Percentiles rank a stretch among this genome's conserved stretches.
These are phyloP conservation scores for Dothistroma septosporum DNA, from an alignment of 2,329 filamentous ascomycete species.

Conservation along the genomic window DNA sequence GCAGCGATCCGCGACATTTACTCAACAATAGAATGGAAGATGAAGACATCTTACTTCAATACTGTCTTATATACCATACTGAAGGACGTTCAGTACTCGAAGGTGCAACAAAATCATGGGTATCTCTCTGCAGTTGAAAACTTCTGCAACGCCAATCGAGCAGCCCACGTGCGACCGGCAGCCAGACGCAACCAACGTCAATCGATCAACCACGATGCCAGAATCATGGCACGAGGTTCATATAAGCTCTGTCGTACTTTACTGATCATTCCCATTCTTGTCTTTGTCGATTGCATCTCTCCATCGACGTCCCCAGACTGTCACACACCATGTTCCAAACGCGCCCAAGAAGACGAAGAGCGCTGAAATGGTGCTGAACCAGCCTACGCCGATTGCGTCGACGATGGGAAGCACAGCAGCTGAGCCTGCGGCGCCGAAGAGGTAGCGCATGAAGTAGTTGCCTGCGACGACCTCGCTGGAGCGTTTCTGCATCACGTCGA, in stretches of 20 bases:
- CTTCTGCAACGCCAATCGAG: not conserved
- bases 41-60: not conserved
- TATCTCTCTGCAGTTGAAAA: not conserved
- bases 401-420: slow-evolving; percentile 70
- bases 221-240: slow-evolving; percentile 1
- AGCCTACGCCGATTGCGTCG: slow-evolving; percentile 71
- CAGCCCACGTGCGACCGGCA: slow-evolving; percentile 1
- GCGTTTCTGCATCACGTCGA: slow-evolving; percentile 72
- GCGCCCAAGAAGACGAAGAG: slow-evolving; percentile 50
- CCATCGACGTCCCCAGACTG: slow-evolving; percentile 22
- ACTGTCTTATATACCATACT: not conserved
- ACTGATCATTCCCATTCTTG: slow-evolving; percentile 16
- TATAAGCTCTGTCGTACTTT: slow-evolving; percentile 1
- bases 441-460: slow-evolving; percentile 74
- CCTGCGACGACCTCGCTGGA: slow-evolving; percentile 68
- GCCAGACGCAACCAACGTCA: not conserved
- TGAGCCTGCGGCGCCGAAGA: slow-evolving; percentile 67
- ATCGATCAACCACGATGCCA: slow-evolving; percentile 5
- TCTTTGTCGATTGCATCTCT: slow-evolving; percentile 21
- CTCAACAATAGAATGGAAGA: not conserved
- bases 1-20: not conserved
- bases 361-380: slow-evolving; percentile 70
- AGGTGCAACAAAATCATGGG: not conserved
- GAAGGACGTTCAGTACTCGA: not conserved
- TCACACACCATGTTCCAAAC: slow-evolving; percentile 45